A percentile compares a stretch with the other conserved stretches of the same genome.
phyloP scores from a whole-genome alignment of 345 rosid genomes.

The Citrus australasica region DNA sequence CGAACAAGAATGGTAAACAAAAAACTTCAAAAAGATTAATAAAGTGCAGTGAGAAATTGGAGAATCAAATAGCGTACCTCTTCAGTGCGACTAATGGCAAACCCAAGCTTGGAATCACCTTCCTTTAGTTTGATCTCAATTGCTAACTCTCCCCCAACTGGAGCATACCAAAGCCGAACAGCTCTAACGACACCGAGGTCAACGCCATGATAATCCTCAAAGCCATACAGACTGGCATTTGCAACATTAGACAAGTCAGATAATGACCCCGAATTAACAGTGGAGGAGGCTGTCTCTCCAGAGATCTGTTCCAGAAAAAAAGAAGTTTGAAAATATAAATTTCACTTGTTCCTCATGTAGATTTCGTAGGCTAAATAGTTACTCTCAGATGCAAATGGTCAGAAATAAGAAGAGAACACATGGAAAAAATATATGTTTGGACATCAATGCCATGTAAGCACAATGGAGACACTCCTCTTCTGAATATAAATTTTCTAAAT shows the following conservation, averaged over 20 bases:
- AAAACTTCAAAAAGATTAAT: neutral
- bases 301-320: constrained; percentile 58
- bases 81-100: constrained; percentile 97
- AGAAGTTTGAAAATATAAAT: neutral
- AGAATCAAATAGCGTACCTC: constrained; percentile 47
- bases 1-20: neutral
- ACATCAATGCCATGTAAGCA: too few species aligned
- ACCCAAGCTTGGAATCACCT: constrained; percentile 80
- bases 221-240: constrained; percentile 79
- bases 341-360: neutral
- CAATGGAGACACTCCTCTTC: neutral
- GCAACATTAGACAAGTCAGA: constrained; percentile 79
- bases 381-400: neutral
- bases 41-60: neutral
- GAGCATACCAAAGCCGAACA: constrained; percentile 88
- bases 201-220: constrained; percentile 96
- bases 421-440: neutral
- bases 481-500: neutral
- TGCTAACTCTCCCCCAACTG: constrained; percentile 62
- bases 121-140: constrained; percentile 73
- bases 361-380: neutral
- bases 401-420: neutral
- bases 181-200: constrained; percentile 97
- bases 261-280: constrained; percentile 76
- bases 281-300: constrained; percentile 89